phyloP scores from a whole-genome alignment of 495 filamentous ascomycete species.

The Thermothielavioides terrestris region DNA sequence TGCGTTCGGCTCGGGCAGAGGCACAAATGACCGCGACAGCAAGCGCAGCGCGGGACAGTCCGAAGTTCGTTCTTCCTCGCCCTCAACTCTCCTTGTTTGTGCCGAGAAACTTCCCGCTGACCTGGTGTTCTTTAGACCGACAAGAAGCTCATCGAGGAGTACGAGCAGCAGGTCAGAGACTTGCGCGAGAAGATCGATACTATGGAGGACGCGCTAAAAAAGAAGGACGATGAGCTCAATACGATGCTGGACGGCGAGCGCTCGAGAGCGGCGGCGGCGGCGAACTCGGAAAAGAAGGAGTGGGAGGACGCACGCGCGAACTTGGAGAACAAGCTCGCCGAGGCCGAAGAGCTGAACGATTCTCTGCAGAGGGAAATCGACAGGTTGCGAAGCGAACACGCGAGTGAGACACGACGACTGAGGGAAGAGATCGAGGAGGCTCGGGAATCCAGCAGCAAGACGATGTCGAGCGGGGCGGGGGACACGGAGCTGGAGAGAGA shows the following conservation, averaged over 20 bases:
- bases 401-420: conserved; percentile 52
- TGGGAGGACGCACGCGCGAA: conserved; percentile 66
- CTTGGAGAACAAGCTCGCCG: conserved; percentile 68
- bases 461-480: conserved; percentile 16
- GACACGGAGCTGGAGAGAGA: conserved; percentile 60
- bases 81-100: background rate
- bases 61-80: conserved; percentile 36
- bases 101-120: background rate
- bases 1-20: conserved; percentile 54
- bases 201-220: conserved; percentile 54
- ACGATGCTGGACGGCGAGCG: conserved; percentile 35
- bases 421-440: conserved; percentile 53
- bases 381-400: conserved; percentile 57
- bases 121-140: conserved; percentile 40
- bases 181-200: conserved; percentile 65
- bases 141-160: conserved; percentile 63
- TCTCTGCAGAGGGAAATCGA: conserved; percentile 72
- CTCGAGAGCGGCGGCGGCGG: conserved; percentile 30
- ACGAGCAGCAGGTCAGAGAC: conserved; percentile 65
- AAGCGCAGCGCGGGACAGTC: conserved; percentile 47
- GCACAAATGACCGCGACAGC: conserved; percentile 40
- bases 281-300: conserved; percentile 53
- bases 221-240: conserved; percentile 42
- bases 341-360: conserved; percentile 68
- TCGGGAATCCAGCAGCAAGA: conserved; percentile 21